A percentile compares a stretch with the other conserved stretches of the same genome.
Conservation (phyloP, 2,329 filamentous ascomycete genomes). For the Ophiocordyceps sinensis region DNA sequence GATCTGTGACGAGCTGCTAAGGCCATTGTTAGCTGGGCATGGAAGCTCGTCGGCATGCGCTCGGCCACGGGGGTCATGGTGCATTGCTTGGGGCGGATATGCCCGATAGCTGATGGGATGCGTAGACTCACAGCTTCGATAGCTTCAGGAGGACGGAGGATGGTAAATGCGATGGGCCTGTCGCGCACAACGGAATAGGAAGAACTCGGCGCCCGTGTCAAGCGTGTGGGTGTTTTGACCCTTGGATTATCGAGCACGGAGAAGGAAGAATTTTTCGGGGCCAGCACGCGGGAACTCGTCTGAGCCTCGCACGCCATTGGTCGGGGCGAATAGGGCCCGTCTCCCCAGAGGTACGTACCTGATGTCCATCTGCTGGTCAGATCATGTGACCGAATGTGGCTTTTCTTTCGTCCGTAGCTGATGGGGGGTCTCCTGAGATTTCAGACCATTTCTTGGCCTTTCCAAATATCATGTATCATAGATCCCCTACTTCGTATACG, state of each 20-base stretch:
- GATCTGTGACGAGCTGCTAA: slow-evolving; percentile 5
- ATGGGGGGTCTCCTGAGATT: no score
- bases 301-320: no score
- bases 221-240: slow-evolving; percentile 19
- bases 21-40: slow-evolving; percentile 8
- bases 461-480: no score
- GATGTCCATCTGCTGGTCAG: no score
- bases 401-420: no score
- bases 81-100: neutral
- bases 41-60: neutral
- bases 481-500: no score
- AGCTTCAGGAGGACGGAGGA: slow-evolving; percentile 19
- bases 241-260: slow-evolving; percentile 14
- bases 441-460: no score
- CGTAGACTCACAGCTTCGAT: slow-evolving; percentile 20
- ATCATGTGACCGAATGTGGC: no score
- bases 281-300: slow-evolving; percentile 2
- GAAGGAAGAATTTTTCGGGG: slow-evolving; percentile 22
- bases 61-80: neutral
- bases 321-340: no score
- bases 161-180: slow-evolving; percentile 28
- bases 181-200: slow-evolving; percentile 29
- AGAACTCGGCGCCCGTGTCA: slow-evolving; percentile 25
- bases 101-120: slow-evolving; percentile 3
- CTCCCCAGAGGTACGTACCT: no score